phyloP scores from a whole-genome alignment of 2,329 filamentous ascomycete genomes.

The Colletotrichum australisinense region DNA sequence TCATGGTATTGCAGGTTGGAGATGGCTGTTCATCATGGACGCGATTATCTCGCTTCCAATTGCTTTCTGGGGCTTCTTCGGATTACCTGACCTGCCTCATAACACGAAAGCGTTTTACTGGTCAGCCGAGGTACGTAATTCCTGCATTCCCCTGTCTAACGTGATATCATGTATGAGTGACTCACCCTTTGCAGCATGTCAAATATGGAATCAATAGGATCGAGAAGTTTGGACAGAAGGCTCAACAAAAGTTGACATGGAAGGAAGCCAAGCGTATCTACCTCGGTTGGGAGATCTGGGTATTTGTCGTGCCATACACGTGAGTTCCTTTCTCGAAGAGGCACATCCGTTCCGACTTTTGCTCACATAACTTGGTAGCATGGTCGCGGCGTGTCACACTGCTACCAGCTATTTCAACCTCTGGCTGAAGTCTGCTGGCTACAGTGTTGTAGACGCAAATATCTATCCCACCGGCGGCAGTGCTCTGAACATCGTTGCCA shows the following conservation, averaged over 20 bases:
- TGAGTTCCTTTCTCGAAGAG: slow-evolving; percentile 8
- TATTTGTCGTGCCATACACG: slow-evolving; percentile 38
- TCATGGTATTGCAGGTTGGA: slow-evolving; percentile 47
- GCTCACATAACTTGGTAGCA: background rate
- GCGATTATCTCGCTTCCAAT: slow-evolving; percentile 42
- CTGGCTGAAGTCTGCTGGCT: slow-evolving; percentile 54
- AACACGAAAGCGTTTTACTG: slow-evolving; percentile 36
- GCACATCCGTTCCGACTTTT: no score
- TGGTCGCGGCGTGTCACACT: slow-evolving; percentile 31
- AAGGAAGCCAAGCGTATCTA: slow-evolving; percentile 35
- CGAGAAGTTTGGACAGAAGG: slow-evolving; percentile 38
- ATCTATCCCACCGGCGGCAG: slow-evolving; percentile 48
- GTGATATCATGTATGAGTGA: background rate
- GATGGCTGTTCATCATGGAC: slow-evolving; percentile 55
- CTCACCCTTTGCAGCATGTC: slow-evolving; percentile 14
- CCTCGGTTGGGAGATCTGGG: slow-evolving; percentile 35
- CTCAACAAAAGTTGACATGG: slow-evolving; percentile 32
- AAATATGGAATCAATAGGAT: slow-evolving; percentile 38
- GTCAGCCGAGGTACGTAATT: slow-evolving; percentile 9
- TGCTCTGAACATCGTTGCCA: slow-evolving; percentile 34
- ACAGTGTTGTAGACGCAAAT: slow-evolving; percentile 61
- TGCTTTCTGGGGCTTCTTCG: slow-evolving; percentile 38
- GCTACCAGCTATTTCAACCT: slow-evolving; percentile 43
- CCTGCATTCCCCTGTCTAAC: background rate
- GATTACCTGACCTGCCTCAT: slow-evolving; percentile 38